Conservation (phyloP, 306 rosid species). For the Citrullus mucosospermus region DNA sequence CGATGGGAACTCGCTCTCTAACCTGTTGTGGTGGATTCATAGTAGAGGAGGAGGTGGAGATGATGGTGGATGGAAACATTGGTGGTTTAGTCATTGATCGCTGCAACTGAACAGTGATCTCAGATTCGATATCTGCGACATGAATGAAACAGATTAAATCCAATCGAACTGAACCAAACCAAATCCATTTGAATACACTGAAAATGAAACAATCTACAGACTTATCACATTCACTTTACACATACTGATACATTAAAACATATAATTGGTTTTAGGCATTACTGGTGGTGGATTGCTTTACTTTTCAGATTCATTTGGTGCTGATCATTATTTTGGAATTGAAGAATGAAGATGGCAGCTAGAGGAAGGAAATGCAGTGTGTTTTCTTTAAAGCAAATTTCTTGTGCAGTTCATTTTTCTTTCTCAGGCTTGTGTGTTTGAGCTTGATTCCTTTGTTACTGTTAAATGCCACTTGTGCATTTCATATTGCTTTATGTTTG, state of each 20-base stretch:
- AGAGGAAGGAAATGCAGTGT: not conserved
- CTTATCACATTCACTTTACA: not conserved
- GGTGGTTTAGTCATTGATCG: slow-evolving; percentile 32
- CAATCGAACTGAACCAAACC: not conserved
- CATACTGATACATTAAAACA: not conserved
- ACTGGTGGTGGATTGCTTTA: not conserved
- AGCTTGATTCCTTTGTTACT: not conserved
- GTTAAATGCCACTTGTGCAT: not conserved
- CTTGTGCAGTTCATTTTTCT: not conserved
- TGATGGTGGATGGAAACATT: slow-evolving; percentile 13
- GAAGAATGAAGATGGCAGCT: not conserved
- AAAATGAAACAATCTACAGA: not conserved
- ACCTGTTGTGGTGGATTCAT: slow-evolving; percentile 81
- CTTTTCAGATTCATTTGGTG: not conserved
- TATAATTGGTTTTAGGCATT: not conserved
- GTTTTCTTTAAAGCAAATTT: not conserved
- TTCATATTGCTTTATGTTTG: not conserved
- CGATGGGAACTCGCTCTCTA: slow-evolving; percentile 67
- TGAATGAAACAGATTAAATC: not conserved
- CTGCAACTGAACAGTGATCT: slow-evolving; percentile 10
- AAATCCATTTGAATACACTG: not conserved
- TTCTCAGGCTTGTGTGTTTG: not conserved
- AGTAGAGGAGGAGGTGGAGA: slow-evolving; percentile 30
- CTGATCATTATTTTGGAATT: too few species aligned
- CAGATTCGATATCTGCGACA: not conserved